Evolutionary conservation across 139 green algal species (phyloP).

Genomic region (Coccomyxa sp.): DNA sequence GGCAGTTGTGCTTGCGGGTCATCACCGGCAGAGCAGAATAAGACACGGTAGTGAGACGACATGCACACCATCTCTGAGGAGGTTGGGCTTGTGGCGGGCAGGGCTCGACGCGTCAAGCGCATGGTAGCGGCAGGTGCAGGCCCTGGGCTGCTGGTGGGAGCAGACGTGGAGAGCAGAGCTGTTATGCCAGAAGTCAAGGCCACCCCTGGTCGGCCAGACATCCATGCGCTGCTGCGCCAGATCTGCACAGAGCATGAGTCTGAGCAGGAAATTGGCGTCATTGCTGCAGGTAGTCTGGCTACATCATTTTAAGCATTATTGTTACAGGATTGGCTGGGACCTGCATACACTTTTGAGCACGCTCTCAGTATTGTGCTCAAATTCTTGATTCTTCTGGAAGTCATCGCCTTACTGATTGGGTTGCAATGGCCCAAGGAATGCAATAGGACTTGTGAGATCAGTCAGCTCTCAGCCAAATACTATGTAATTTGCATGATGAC

Average conservation of each 20-base stretch:
- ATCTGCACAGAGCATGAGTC: background rate
- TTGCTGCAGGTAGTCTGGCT: background rate
- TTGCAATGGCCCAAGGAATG: background rate
- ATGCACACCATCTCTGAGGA: background rate
- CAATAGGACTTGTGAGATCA: background rate
- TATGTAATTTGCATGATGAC: background rate
- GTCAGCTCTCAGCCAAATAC: background rate
- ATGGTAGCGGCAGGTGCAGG: background rate
- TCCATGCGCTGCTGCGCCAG: background rate
- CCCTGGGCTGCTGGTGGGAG: background rate
- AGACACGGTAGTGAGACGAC: background rate
- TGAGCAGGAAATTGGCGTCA: background rate
- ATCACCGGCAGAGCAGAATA: background rate
- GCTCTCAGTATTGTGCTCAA: background rate
- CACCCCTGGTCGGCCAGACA: background rate
- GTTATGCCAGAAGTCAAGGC: background rate
- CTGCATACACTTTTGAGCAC: background rate
- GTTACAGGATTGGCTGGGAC: background rate
- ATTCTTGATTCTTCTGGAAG: background rate
- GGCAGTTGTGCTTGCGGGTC: background rate
- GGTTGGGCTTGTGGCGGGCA: background rate
- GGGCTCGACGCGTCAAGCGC: background rate
- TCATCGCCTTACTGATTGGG: background rate
- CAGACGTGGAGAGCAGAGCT: background rate
- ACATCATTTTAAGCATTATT: background rate